Evolutionary conservation across 495 filamentous ascomycete genomes (phyloP), one percentile per base, ranked within the genome.

Genomic region (Saxispiralis lemnorum): DNA sequence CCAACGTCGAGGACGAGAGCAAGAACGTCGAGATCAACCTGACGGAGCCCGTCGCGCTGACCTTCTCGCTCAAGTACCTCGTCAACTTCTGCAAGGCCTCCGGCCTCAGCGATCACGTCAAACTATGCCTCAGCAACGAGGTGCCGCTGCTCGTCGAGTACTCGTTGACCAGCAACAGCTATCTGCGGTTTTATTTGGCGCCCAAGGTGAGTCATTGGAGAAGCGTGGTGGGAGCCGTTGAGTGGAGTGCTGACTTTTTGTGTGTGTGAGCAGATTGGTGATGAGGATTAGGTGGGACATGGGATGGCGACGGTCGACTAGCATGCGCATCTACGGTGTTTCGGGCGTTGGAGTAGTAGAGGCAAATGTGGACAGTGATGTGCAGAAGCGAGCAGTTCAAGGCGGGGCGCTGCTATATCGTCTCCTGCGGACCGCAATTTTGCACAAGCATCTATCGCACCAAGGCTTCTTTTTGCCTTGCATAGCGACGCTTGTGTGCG

Each of bases 81-180:
- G 84, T 92, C 73, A 94, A 94, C 72, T 99, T 99, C 70, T 96
- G 89, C 78, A 99, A 99, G 71, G 89, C 89, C 31, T 79, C 80
- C 57, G 76, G 78, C 41, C 67, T 99, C 43, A 89, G 85, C 43
- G 64, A 57, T 57, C 71, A 73, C 40, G 89, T 99, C 55, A 87
- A 79, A 60, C 74, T 99, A 52, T 87, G 81, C 64, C 71, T 99
- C 39, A 94, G 86, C 38, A 86, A 84, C 60, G 89, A 99, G 66
- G 87, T 99, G 34, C 89, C 89, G 17, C 76, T 99, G 53, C 67
- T 95, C 43, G 89, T 99, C 16, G 88, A 96, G 66, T 99, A 95
- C 56, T 69, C 63, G 38, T 68, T 96, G 46, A 64, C 68, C 33
- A 81, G 78, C 49, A 84, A 76, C 67, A 92, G 88, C 60, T 87